These are phyloP conservation scores for Oligophagozyma castellii DNA, from an alignment of 1,139 yeast species.

Conservation along the genomic window DNA sequence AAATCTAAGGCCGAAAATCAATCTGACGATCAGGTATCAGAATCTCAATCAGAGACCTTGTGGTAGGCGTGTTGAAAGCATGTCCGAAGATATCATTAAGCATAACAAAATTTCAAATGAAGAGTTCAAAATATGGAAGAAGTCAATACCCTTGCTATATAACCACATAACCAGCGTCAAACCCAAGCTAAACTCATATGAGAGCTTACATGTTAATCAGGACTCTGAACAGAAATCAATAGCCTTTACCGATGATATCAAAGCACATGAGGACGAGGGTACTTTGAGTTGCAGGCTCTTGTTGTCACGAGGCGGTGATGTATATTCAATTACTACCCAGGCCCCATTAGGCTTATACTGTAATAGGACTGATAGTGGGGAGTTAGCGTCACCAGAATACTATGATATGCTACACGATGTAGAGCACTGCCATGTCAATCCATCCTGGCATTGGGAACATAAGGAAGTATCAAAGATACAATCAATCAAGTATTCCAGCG, in stretches of 20 bases:
- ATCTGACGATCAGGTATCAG: too few species aligned
- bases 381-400: constrained; percentile 2
- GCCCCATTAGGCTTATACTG: constrained; percentile 19
- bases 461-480: constrained; percentile 15
- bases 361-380: background rate
- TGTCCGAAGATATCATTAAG: too few species aligned
- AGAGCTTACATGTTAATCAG: constrained; percentile 3
- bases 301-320: constrained; percentile 16
- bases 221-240: constrained; percentile 3
- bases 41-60: too few species aligned
- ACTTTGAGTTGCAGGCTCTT: constrained; percentile 13
- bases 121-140: constrained; percentile 91
- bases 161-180: constrained; percentile 45
- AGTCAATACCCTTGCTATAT: constrained; percentile 80
- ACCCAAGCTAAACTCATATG: constrained; percentile 46
- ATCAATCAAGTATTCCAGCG: constrained; percentile 6
- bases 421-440: constrained; percentile 6
- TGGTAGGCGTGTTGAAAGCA: too few species aligned
- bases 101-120: constrained; percentile 32
- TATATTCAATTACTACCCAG: constrained; percentile 16
- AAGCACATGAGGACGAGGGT: constrained; percentile 15
- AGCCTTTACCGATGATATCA: constrained; percentile 13
- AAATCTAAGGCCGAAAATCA: too few species aligned
- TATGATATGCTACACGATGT: constrained; percentile 4
- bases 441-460: constrained; percentile 18